Percentiles rank a stretch among this genome's conserved stretches.
phyloP scores from a whole-genome alignment of 805 yeast species.

The Starmerella ratchasimensis region DNA sequence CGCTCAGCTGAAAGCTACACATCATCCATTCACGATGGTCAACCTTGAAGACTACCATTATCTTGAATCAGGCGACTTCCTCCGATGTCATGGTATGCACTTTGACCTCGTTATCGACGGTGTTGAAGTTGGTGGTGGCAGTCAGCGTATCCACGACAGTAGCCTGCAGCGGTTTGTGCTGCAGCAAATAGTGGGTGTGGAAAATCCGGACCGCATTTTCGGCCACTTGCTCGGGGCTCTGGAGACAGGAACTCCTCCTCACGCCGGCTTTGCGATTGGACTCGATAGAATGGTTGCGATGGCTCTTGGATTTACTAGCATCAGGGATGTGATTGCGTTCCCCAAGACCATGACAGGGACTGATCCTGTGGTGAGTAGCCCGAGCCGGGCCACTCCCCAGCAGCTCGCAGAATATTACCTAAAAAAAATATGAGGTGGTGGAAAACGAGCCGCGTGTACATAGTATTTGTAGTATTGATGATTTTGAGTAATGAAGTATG shows the following conservation, averaged over 20 bases:
- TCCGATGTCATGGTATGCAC: constrained; percentile 71
- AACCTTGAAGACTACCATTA: constrained; percentile 50
- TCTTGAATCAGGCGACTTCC: constrained; percentile 38
- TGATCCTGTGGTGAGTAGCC: constrained; percentile 80
- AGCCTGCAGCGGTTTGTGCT: constrained; percentile 62
- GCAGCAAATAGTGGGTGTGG: constrained; percentile 45
- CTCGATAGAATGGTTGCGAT: constrained; percentile 88
- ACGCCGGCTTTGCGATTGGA: constrained; percentile 93
- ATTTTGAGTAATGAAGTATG: too few species aligned
- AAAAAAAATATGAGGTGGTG: not conserved
- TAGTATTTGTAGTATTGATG: too few species aligned
- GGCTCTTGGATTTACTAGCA: constrained; percentile 61
- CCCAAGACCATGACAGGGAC: constrained; percentile 84
- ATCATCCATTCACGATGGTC: constrained; percentile 97
- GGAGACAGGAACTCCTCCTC: constrained; percentile 93
- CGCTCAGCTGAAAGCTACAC: constrained; percentile 50
- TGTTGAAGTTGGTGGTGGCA: constrained; percentile 94
- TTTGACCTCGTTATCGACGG: constrained; percentile 91
- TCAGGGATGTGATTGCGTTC: constrained; percentile 88
- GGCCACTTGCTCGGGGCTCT: constrained; percentile 78
- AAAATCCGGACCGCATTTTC: constrained; percentile 47
- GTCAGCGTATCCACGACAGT: constrained; percentile 85
- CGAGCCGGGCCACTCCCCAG: constrained; percentile 40
- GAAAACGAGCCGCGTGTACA: not conserved
- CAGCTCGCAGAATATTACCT: constrained; percentile 46